phyloP scores from a whole-genome alignment of 805 yeast species.

The Deakozyma indianensis region DNA sequence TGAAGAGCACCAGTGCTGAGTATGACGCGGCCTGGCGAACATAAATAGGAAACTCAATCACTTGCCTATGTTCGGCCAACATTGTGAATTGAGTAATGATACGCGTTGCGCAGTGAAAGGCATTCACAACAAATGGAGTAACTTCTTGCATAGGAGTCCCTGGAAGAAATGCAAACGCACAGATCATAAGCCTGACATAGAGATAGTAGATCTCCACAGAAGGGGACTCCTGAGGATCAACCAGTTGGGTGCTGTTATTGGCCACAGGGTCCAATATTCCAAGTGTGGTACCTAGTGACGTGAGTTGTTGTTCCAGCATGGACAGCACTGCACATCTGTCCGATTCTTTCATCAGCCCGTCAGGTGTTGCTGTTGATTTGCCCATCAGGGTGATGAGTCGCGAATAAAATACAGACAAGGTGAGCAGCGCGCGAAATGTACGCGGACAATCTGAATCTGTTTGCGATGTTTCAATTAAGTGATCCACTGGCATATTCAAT shows the following conservation, averaged over 20 bases:
- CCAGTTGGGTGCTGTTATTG: not conserved
- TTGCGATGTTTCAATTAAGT: slow-evolving; percentile 64
- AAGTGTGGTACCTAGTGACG: slow-evolving; percentile 50
- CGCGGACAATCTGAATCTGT: slow-evolving; percentile 44
- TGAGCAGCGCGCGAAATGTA: slow-evolving; percentile 55
- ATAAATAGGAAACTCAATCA: slow-evolving; percentile 76
- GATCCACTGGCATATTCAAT: slow-evolving; percentile 73
- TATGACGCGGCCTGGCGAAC: slow-evolving; percentile 76
- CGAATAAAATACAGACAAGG: slow-evolving; percentile 69
- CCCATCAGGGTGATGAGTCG: slow-evolving; percentile 80
- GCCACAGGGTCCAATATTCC: slow-evolving; percentile 15
- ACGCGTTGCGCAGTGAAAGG: slow-evolving; percentile 68
- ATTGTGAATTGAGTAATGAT: slow-evolving; percentile 66
- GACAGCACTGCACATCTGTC: slow-evolving; percentile 69
- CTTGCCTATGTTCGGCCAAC: slow-evolving; percentile 48
- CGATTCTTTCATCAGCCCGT: slow-evolving; percentile 75
- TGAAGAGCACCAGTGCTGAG: slow-evolving; percentile 60
- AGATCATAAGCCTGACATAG: slow-evolving; percentile 66
- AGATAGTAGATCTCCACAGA: slow-evolving; percentile 65
- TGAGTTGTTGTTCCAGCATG: slow-evolving; percentile 67
- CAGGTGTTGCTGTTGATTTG: slow-evolving; percentile 67
- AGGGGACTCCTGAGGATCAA: slow-evolving; percentile 33
- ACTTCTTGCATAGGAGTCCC: slow-evolving; percentile 72
- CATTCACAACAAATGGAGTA: slow-evolving; percentile 66
- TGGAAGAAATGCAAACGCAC: slow-evolving; percentile 78